phyloP scores from a whole-genome alignment of 2,329 filamentous ascomycete genomes.

The Onygenales sp. region DNA sequence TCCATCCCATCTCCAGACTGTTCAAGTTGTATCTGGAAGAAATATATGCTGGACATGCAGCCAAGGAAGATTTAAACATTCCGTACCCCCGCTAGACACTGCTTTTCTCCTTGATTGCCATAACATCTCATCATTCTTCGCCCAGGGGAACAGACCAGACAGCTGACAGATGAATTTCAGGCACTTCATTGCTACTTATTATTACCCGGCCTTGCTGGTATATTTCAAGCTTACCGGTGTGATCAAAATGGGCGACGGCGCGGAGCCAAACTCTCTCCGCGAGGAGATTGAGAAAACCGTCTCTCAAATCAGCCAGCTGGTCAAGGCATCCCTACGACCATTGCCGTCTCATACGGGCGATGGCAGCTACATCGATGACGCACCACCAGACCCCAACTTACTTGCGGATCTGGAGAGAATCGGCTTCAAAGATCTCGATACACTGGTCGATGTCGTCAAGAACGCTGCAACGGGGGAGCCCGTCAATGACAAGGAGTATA shows the following conservation, averaged over 20 bases:
- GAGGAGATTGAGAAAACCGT: conserved; percentile 28
- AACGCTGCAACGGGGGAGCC: conserved; percentile 40
- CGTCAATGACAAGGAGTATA: conserved; percentile 52
- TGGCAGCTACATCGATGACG: conserved; percentile 29
- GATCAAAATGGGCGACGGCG: conserved; percentile 14
- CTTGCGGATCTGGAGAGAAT: conserved; percentile 39
- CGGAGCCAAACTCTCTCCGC: conserved; percentile 13
- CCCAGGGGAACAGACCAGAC: conserved; percentile 9
- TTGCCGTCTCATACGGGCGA: conserved; percentile 33
- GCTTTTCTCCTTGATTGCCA: too few species aligned
- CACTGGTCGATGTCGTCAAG: conserved; percentile 31
- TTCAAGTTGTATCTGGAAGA: too few species aligned
- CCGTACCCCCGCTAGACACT: too few species aligned
- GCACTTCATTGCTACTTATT: too few species aligned
- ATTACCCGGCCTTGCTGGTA: too few species aligned
- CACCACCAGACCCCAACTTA: conserved; percentile 25
- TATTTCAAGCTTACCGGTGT: too few species aligned
- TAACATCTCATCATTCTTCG: background rate
- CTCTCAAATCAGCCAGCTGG: conserved; percentile 27
- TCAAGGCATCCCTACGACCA: conserved; percentile 33
- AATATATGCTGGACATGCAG: too few species aligned
- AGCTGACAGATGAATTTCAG: too few species aligned
- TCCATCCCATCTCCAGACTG: too few species aligned
- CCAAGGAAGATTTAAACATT: too few species aligned
- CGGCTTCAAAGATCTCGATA: conserved; percentile 36